A percentile compares a stretch with the other conserved stretches of the same genome.
Evolutionary conservation across 2,329 filamentous ascomycete genomes (phyloP).

Genomic region (Colletotrichum camelliae): DNA sequence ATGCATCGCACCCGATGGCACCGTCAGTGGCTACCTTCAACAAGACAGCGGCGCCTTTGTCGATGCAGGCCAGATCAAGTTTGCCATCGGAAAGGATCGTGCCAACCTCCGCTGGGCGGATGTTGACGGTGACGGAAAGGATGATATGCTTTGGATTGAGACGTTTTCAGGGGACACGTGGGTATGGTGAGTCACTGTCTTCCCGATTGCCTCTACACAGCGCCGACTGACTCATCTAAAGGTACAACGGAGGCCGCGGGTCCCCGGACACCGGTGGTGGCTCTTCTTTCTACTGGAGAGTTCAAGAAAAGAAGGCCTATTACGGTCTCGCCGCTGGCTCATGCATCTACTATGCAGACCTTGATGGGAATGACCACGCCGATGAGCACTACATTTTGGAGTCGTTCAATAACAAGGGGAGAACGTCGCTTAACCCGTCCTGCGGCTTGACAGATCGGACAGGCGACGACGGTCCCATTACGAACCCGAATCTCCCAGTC

Average conservation of each 20-base stretch:
- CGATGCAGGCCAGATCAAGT: conserved; percentile 32
- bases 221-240: neutral
- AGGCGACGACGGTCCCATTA: neutral
- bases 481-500: neutral
- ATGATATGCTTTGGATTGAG: conserved; percentile 38
- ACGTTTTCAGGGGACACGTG: conserved; percentile 36
- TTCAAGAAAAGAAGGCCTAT: neutral
- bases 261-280: neutral
- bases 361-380: conserved; percentile 25
- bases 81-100: conserved; percentile 31
- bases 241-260: conserved; percentile 27
- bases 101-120: conserved; percentile 42
- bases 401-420: neutral
- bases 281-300: neutral
- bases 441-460: neutral
- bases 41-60: conserved; percentile 17
- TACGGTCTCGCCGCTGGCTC: neutral
- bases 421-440: neutral
- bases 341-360: conserved; percentile 27
- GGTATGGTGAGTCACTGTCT: conserved; percentile 25
- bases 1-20: conserved; percentile 33
- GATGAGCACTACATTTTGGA: neutral
- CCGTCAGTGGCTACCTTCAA: conserved; percentile 28
- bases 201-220: neutral
- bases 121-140: conserved; percentile 39